These are phyloP conservation scores for Lomentospora prolificans DNA, from an alignment of 2,329 filamentous ascomycete species.

Conservation along the genomic window DNA sequence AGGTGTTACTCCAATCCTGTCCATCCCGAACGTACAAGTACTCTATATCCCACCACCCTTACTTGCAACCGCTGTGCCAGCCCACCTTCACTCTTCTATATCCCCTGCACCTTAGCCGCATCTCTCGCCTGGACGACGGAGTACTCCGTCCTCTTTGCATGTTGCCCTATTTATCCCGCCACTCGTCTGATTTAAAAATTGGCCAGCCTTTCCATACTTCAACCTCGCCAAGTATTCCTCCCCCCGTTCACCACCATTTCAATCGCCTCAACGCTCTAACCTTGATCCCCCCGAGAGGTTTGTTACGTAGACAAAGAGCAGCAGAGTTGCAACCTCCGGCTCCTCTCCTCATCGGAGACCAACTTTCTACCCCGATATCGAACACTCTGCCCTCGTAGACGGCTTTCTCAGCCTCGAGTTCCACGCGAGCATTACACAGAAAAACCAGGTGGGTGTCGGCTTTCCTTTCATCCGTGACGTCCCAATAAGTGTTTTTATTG, in stretches of 20 bases:
- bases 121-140: conserved; percentile 2
- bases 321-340: not conserved
- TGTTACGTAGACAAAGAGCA: not conserved
- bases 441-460: too few species aligned
- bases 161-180: conserved; percentile 2
- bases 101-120: conserved; percentile 6
- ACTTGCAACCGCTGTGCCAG: conserved; percentile 4
- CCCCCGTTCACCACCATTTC: not conserved
- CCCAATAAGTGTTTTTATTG: too few species aligned
- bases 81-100: conserved; percentile 4
- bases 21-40: conserved; percentile 2
- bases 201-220: not conserved
- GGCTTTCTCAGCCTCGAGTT: too few species aligned
- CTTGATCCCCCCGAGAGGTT: not conserved
- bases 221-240: not conserved
- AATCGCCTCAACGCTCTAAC: not conserved
- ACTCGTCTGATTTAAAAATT: conserved; percentile 1
- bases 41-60: not conserved
- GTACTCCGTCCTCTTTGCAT: not conserved
- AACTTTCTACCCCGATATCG: not conserved
- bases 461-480: too few species aligned
- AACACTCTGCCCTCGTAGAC: too few species aligned
- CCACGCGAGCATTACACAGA: too few species aligned
- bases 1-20: not conserved
- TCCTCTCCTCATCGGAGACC: not conserved